Evolutionary conservation across 768 basidiomycete species (phyloP), one percentile per base, ranked within the genome.

Genomic region (Stropharia rugosoannulata): DNA sequence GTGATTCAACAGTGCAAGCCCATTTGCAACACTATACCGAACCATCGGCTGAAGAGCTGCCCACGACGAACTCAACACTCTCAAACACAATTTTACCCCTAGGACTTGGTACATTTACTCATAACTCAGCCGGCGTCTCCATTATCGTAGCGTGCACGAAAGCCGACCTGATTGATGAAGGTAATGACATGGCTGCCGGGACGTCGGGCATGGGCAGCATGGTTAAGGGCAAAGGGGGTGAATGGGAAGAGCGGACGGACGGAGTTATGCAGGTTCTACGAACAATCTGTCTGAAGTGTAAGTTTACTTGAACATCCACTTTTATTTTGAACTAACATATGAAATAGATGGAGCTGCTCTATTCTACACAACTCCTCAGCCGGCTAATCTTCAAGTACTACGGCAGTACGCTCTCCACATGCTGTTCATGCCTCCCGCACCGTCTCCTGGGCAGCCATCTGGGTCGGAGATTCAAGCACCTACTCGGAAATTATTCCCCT

Each of bases 191-290:
- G 54, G 84, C 81, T 15, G 85, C 85, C 5, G 93, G 93, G 38
- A 75, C 87, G 1, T 82, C 89, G 0, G 90, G 90, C 0, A 93
- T 93, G 86, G 90, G 91, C 19, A 87, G 87, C 12, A 90, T 93
- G 89, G 88, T 93, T 3, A 94, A 93, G 70, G 91, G 91, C 3
- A 94, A 93, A 68, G 92, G 93, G 1, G 89, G 85, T 9, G 90
- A 92, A 64, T 93, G 91, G 91, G 97, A 99, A 70, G 97, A 99
- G 70, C 79, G 89, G 63, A 95, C 94, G 40, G 97, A 99, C 66
- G 89, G 90, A 39, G 78, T 98, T 4, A 96, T 97, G 87, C 96
- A 98, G 65, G 85, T 92, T n/a, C 78, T 99, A 49, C 82, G 97
- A 38, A 91, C 93, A 0, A 84, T 98, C 51, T 96, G 93, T 67